Evolutionary conservation across 176 grass and related monocot species (phyloP).

Genomic region (Avena sativa): DNA sequence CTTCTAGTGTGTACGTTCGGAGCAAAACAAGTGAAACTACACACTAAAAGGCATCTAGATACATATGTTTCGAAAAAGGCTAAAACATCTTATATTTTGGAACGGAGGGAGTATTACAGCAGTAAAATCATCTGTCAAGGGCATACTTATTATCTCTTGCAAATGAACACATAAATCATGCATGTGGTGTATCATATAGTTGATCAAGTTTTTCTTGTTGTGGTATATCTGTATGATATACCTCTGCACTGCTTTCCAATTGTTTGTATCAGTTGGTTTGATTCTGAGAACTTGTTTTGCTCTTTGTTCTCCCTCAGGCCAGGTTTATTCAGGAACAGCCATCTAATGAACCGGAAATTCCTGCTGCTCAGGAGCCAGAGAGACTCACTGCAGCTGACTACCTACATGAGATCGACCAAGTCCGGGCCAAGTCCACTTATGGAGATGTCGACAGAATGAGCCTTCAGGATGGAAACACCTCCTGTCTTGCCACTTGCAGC

Average conservation of each 20-base stretch:
- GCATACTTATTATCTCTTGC: background rate
- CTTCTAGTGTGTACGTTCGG: too few relatives aligned
- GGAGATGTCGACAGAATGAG: constrained; percentile 84
- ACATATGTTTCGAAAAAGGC: too few relatives aligned
- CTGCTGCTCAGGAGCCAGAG: constrained; percentile 41
- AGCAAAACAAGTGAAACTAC: too few relatives aligned
- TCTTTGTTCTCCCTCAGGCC: constrained; percentile 52
- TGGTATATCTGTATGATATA: constrained; percentile 5
- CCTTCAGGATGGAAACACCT: constrained; percentile 74
- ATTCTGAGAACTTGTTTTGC: constrained; percentile 39
- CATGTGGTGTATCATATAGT: background rate
- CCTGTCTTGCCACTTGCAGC: constrained; percentile 87
- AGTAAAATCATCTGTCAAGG: background rate
- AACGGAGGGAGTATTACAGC: background rate
- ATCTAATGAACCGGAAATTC: constrained; percentile 43
- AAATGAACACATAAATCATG: constrained; percentile 5
- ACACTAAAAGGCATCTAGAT: too few relatives aligned
- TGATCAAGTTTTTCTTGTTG: background rate
- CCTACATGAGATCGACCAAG: constrained; percentile 72
- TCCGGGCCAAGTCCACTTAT: constrained; percentile 55
- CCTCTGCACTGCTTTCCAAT: background rate
- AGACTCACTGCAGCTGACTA: constrained; percentile 72
- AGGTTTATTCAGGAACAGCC: constrained; percentile 63
- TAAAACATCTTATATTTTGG: too few relatives aligned
- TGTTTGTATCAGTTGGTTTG: constrained; percentile 28